Percentiles rank a stretch among this genome's conserved stretches.
phyloP scores from a whole-genome alignment of 1,284 basidiomycete species.

The Limonomyces culmigenus region DNA sequence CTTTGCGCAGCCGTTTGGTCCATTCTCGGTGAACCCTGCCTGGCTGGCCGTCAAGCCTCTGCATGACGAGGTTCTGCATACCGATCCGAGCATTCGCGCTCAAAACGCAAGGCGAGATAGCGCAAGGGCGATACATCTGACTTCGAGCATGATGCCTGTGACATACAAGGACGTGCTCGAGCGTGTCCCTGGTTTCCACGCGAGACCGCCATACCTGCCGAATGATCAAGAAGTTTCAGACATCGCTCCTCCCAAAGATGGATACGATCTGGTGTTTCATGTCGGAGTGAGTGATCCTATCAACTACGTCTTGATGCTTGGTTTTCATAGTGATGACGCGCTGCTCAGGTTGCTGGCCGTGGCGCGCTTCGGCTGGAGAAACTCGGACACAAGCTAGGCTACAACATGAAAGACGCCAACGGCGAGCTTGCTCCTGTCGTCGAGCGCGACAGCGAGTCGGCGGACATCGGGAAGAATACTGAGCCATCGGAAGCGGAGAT shows the following conservation, averaged over 20 bases:
- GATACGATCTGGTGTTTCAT: slow-evolving; percentile 64
- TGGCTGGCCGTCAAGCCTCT: not conserved
- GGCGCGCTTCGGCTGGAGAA: slow-evolving; percentile 51
- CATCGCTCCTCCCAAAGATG: not conserved
- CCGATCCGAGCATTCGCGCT: not conserved
- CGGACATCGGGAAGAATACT: slow-evolving; percentile 11
- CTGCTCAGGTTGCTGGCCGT: slow-evolving; percentile 27
- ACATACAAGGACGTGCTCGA: not conserved
- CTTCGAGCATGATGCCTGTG: not conserved
- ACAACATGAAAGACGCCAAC: slow-evolving; percentile 49
- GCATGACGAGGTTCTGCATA: not conserved
- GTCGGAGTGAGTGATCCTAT: slow-evolving; percentile 38
- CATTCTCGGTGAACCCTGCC: not conserved
- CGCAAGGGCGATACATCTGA: not conserved
- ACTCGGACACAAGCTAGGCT: slow-evolving; percentile 52
- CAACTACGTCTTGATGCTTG: too few relatives aligned
- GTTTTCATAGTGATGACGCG: too few relatives aligned
- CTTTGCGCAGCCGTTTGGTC: not conserved
- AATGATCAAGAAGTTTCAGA: not conserved
- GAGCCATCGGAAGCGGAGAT: not conserved
- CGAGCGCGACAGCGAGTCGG: slow-evolving; percentile 15
- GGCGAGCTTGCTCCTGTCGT: slow-evolving; percentile 39
- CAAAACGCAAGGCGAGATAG: not conserved
- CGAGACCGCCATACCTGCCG: not conserved
- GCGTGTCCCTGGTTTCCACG: not conserved